Base-by-base conservation (phyloP, 83 land plant genomes). In the Diphasiastrum complanatum region DNA sequence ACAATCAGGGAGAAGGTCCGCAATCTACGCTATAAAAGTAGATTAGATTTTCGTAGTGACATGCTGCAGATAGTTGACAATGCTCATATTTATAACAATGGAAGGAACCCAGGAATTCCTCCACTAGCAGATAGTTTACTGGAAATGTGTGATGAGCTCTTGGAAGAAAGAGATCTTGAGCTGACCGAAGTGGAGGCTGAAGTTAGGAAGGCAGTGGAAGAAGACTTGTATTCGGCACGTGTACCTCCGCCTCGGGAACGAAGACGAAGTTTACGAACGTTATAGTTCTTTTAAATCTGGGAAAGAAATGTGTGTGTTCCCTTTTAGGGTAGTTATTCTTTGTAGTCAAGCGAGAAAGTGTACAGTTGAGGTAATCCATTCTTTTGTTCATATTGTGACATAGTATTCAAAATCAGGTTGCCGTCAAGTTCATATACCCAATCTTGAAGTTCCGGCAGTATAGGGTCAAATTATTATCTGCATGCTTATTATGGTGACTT, bases 121-220 rank as follows among this genome's bases (percentile, higher is more conserved):
- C 99, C 99, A n/a, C 80, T 95, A 14, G 99, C 99, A 5, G 97
- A 95, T 68, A 74, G 79, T 41, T 89, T 95, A 41, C 63, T 95
- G 51, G 87, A 78, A 45, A 49, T 86, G 10, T 89, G 99, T 72
- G 93, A 95, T 58, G 64, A 70, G 25, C 69, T 83, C 30, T 58
- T 95, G 35, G 64, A 75, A 2, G 72, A 70, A 54, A 64, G 72
- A 61, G 63, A 69, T 24, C 41, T 28, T 2, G 66, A 52, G 6
- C 46, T 93, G 58, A 45, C 45, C 3, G 86, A 83, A n/a, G 91
- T 86, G 49, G 96, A 93, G 63, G 58, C 81, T 45, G 70, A 78
- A 27, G 77, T 91, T 25, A 81, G 81, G 52, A 66, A 23, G 6
- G 30, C 49, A 33, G 64, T 56, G 26, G 74, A 71, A 6, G 51